These are phyloP conservation scores for Kodamaea sagamina DNA, from an alignment of 805 yeast species.

Conservation along the genomic window DNA sequence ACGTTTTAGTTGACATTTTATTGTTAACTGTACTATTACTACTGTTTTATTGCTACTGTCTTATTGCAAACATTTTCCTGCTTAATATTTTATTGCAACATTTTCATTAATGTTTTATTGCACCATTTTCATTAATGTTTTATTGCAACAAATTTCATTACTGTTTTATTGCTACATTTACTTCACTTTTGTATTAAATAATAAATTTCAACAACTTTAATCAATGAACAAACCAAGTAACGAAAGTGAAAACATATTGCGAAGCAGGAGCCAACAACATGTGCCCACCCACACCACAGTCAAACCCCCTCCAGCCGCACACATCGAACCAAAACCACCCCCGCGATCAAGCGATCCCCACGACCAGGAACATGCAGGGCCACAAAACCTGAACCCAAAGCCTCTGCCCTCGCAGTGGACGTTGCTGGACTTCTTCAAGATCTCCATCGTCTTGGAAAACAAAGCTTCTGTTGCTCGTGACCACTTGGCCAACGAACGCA, in stretches of 20 bases:
- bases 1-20: no score
- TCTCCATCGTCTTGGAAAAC: constrained; percentile 25
- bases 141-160: no score
- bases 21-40: no score
- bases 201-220: not conserved
- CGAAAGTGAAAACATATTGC: not conserved
- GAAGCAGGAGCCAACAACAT: not conserved
- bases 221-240: not conserved
- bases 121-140: no score
- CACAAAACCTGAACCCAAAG: not conserved
- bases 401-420: not conserved
- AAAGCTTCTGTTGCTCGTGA: constrained; percentile 41
- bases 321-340: not conserved
- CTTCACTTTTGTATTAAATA: constrained; percentile 1
- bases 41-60: no score
- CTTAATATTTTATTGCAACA: no score
- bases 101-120: no score
- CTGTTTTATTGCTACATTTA: no score
- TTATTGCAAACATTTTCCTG: no score
- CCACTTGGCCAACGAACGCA: constrained; percentile 39
- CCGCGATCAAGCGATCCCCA: not conserved
- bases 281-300: not conserved
- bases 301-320: not conserved
- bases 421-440: not conserved
- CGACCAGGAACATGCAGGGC: not conserved